phyloP scores from a whole-genome alignment of 176 grass and related monocot genomes.

The Leersia perrieri region DNA sequence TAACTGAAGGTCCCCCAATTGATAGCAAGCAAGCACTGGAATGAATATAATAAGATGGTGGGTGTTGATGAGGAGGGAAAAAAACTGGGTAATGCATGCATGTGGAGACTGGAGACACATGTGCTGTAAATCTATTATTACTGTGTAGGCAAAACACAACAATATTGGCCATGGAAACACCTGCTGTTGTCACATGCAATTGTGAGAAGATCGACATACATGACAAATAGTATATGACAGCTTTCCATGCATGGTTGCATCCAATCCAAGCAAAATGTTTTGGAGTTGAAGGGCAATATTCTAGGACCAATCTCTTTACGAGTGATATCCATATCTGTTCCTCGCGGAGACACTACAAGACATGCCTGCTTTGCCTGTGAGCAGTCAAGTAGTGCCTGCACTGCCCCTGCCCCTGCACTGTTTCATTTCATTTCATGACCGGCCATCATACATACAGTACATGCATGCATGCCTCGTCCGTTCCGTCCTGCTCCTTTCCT shows the following conservation, averaged over 20 bases:
- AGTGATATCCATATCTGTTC: neutral
- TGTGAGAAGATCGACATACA: neutral
- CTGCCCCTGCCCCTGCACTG: constrained; percentile 5
- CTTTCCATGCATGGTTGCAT: neutral
- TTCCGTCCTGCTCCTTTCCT: neutral
- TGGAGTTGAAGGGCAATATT: constrained; percentile 1
- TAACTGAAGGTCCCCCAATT: neutral
- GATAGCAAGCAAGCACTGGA: neutral
- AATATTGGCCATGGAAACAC: neutral
- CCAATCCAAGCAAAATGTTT: neutral
- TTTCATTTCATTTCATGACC: no score
- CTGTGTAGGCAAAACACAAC: neutral
- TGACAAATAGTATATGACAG: neutral
- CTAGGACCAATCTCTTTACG: constrained; percentile 10
- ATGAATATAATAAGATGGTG: neutral
- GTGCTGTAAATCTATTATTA: neutral
- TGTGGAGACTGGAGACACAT: neutral
- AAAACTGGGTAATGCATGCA: neutral
- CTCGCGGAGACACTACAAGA: constrained; percentile 16
- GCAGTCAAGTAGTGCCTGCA: neutral
- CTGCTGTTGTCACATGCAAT: constrained; percentile 12
- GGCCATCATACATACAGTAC: neutral
- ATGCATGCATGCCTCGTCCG: neutral
- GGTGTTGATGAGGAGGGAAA: neutral
- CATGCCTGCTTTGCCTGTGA: neutral